Evolutionary conservation across 2,329 filamentous ascomycete species (phyloP).

Genomic region (Hymenoscyphus occultus): DNA sequence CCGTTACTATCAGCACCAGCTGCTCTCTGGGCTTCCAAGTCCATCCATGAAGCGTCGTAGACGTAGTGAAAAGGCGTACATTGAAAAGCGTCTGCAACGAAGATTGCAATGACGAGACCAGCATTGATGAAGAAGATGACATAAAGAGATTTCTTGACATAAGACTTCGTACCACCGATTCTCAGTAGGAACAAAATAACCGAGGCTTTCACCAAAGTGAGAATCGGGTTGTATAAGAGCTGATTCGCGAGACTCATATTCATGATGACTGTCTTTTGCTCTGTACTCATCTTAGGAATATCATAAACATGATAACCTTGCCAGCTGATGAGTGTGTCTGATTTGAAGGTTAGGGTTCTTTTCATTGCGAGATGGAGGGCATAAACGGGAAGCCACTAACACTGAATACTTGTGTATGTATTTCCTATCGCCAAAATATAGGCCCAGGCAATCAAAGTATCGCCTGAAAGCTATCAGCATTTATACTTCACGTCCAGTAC

Average conservation of each 20-base stretch:
- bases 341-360: not conserved
- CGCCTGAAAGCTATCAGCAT: not conserved
- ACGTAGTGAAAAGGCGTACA: constrained; percentile 13
- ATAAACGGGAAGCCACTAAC: not conserved
- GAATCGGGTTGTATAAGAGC: constrained; percentile 45
- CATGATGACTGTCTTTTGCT: not conserved
- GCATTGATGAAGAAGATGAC: constrained; percentile 18
- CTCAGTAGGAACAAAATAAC: constrained; percentile 46
- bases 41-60: constrained; percentile 7
- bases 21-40: not conserved
- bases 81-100: constrained; percentile 15
- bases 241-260: constrained; percentile 25
- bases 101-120: constrained; percentile 14
- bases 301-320: constrained; percentile 9
- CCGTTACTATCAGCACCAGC: not conserved
- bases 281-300: constrained; percentile 3
- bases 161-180: constrained; percentile 39
- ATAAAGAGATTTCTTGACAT: constrained; percentile 36
- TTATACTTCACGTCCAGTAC: not conserved
- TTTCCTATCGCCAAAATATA: not conserved
- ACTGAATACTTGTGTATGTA: not conserved
- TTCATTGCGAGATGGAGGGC: not conserved
- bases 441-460: not conserved
- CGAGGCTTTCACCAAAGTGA: constrained; percentile 46
- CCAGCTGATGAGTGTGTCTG: constrained; percentile 4